Evolutionary conservation across 805 yeast species (phyloP).

Genomic region (Kockiozyma suomiensis): DNA sequence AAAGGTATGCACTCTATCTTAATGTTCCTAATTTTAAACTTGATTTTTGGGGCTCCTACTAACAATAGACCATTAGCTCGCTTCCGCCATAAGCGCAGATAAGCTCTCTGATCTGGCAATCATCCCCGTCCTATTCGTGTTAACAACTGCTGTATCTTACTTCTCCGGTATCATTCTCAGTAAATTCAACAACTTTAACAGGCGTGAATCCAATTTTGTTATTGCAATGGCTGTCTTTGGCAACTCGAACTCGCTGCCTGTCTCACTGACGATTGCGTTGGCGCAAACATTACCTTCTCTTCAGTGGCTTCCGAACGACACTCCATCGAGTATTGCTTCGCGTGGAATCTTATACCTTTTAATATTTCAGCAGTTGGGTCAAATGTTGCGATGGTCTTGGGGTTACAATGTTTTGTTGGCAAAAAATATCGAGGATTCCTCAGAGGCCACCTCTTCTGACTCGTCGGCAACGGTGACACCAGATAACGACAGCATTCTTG

Average conservation of each 20-base stretch:
- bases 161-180: conserved; percentile 62
- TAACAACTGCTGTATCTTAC: conserved; percentile 78
- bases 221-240: conserved; percentile 97
- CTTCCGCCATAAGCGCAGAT: conserved; percentile 65
- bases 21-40: background rate
- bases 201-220: conserved; percentile 82
- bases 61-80: conserved; percentile 43
- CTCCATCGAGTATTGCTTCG: conserved; percentile 60
- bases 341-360: conserved; percentile 63
- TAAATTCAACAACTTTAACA: conserved; percentile 58
- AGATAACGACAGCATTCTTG: background rate
- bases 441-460: background rate
- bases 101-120: conserved; percentile 79
- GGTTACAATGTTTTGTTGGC: conserved; percentile 64
- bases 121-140: conserved; percentile 81
- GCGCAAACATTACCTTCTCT: conserved; percentile 62
- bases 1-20: conserved; percentile 60
- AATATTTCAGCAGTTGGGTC: conserved; percentile 69
- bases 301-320: conserved; percentile 59
- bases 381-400: conserved; percentile 70
- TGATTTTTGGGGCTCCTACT: background rate
- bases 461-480: background rate
- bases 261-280: conserved; percentile 75
- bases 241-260: conserved; percentile 92
- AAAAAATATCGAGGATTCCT: background rate